These are phyloP conservation scores for Exophiala viscosa DNA, from an alignment of 2,329 filamentous ascomycete genomes.

Conservation along the genomic window DNA sequence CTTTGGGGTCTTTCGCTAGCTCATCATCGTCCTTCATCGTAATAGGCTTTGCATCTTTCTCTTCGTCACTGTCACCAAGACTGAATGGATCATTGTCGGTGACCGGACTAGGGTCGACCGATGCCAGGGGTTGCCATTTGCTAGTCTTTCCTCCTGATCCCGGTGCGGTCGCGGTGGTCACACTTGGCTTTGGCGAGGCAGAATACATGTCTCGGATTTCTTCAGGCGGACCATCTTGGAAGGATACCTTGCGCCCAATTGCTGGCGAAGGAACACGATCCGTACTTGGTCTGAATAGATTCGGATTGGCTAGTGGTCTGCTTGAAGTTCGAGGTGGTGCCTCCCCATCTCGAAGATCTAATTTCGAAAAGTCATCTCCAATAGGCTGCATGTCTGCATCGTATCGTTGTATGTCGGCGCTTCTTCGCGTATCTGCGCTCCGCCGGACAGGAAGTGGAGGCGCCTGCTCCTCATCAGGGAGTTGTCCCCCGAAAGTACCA, in stretches of 20 bases:
- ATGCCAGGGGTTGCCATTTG: conserved; percentile 95
- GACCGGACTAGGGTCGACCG: conserved; percentile 79
- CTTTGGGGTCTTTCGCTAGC: conserved; percentile 28
- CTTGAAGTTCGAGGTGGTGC: conserved; percentile 55
- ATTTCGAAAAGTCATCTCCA: conserved; percentile 75
- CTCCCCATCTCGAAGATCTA: conserved; percentile 61
- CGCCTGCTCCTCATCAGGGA: conserved; percentile 24
- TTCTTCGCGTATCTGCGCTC: conserved; percentile 65
- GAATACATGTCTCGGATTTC: conserved; percentile 75
- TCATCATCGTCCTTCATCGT: conserved; percentile 53
- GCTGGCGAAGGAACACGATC: conserved; percentile 47
- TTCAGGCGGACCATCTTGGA: conserved; percentile 64
- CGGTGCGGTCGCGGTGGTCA: conserved; percentile 46
- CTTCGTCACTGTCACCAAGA: conserved; percentile 90
- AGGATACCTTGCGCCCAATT: conserved; percentile 51
- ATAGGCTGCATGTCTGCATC: conserved; percentile 91
- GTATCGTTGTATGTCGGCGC: conserved; percentile 85
- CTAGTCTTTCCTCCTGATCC: conserved; percentile 61
- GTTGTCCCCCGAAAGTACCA: conserved; percentile 46
- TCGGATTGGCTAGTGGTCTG: conserved; percentile 69
- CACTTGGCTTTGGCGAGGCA: conserved; percentile 52
- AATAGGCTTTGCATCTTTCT: conserved; percentile 71
- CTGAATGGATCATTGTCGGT: conserved; percentile 94
- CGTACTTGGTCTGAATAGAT: conserved; percentile 59
- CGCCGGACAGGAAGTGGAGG: conserved; percentile 45